Evolutionary conservation across 768 basidiomycete genomes (phyloP).

Genomic region (Psilocybe azurescens): DNA sequence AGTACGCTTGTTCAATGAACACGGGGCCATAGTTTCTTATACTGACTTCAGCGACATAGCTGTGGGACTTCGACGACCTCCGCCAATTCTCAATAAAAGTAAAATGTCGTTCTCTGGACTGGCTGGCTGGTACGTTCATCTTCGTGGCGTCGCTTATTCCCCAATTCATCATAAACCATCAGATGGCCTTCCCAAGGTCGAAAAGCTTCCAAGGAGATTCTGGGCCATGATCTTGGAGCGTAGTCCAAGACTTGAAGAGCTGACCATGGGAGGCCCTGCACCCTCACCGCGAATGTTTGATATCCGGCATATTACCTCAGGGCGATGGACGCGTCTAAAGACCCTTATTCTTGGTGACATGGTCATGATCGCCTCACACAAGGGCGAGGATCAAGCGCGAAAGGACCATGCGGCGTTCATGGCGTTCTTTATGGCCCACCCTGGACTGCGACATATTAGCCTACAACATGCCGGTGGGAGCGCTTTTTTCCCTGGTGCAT

Average conservation of each 20-base stretch:
- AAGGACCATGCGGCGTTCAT: slow-evolving; percentile 32
- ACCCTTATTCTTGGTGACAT: slow-evolving; percentile 39
- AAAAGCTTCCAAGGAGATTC: slow-evolving; percentile 41
- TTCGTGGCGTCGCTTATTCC: neutral
- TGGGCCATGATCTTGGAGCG: slow-evolving; percentile 48
- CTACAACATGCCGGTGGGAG: slow-evolving; percentile 37
- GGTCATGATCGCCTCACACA: slow-evolving; percentile 19
- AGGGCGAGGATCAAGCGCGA: slow-evolving; percentile 23
- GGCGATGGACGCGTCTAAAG: slow-evolving; percentile 41
- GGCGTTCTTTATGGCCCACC: slow-evolving; percentile 38
- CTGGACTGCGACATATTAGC: slow-evolving; percentile 30
- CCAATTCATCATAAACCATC: neutral
- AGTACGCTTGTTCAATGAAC: slow-evolving; percentile 28
- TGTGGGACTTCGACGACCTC: slow-evolving; percentile 42
- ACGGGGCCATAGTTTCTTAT: slow-evolving; percentile 5
- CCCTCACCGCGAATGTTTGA: slow-evolving; percentile 46
- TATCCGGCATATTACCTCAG: slow-evolving; percentile 38
- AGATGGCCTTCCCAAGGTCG: slow-evolving; percentile 39
- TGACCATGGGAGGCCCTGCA: slow-evolving; percentile 38
- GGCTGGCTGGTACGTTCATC: slow-evolving; percentile 35
- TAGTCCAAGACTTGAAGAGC: slow-evolving; percentile 41
- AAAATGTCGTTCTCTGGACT: slow-evolving; percentile 40
- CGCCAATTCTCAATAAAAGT: slow-evolving; percentile 37
- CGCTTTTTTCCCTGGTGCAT: slow-evolving; percentile 27
- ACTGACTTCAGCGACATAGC: slow-evolving; percentile 23